Evolutionary conservation across 371 early-diverging fungal genomes (phyloP).

Genomic region (Batrachochytrium dendrobatidis): DNA sequence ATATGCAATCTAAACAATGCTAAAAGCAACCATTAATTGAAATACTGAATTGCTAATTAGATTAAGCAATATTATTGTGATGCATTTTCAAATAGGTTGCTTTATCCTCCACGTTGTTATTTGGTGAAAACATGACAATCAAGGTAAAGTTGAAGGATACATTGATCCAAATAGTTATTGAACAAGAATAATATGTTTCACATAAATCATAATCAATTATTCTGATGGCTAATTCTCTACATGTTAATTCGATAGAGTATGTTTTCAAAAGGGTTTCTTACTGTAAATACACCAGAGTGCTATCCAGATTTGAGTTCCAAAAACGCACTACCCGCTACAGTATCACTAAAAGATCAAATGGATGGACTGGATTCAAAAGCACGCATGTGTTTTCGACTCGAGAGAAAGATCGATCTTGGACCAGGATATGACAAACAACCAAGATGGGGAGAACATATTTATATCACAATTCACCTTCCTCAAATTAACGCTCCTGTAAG

Average conservation of each 20-base stretch:
- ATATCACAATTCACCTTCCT: slow-evolving; percentile 4
- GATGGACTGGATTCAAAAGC: slow-evolving; percentile 1
- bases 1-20: neutral
- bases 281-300: neutral
- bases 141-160: too few relatives aligned
- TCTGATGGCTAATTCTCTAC: too few relatives aligned
- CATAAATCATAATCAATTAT: too few relatives aligned
- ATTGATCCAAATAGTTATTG: too few relatives aligned
- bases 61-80: too few relatives aligned
- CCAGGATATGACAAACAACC: slow-evolving; percentile 3
- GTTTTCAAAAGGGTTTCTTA: slow-evolving; percentile 7
- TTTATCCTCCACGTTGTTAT: too few relatives aligned
- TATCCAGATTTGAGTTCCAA: slow-evolving; percentile 5
- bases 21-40: neutral
- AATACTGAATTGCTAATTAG: too few relatives aligned
- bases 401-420: slow-evolving; percentile 2
- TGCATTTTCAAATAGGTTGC: too few relatives aligned
- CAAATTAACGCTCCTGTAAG: slow-evolving; percentile 1
- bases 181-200: too few relatives aligned
- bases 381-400: slow-evolving; percentile 9
- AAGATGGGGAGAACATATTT: slow-evolving; percentile 12
- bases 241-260: too few relatives aligned
- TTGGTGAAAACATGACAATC: too few relatives aligned
- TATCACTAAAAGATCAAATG: neutral
- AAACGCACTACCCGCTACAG: neutral